Conservation (phyloP, 2,329 filamentous ascomycete species). For the Aschersonia sp. region DNA sequence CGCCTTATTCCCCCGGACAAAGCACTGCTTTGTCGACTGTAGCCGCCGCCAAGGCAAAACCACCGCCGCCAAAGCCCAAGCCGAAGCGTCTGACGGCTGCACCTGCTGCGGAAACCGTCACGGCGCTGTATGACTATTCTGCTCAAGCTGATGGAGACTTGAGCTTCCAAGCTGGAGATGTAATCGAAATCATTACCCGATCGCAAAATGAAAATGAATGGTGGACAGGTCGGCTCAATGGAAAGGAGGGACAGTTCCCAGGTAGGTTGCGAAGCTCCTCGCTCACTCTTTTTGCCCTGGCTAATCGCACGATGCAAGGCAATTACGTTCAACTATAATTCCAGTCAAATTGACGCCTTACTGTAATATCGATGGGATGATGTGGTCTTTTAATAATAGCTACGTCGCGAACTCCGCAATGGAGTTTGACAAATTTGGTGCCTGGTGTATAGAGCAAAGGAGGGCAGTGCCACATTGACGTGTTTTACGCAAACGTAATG, state of each 20-base stretch:
- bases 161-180: slow-evolving; percentile 75
- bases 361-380: not conserved
- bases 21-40: slow-evolving; percentile 27
- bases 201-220: slow-evolving; percentile 93
- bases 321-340: slow-evolving; percentile 5
- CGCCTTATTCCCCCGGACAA: slow-evolving; percentile 48
- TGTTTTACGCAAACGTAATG: too few species aligned
- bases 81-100: slow-evolving; percentile 55
- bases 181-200: slow-evolving; percentile 73
- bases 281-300: not conserved
- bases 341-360: not conserved
- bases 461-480: too few species aligned
- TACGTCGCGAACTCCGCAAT: not conserved
- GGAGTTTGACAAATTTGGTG: not conserved
- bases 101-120: slow-evolving; percentile 61
- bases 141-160: slow-evolving; percentile 90
- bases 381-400: not conserved
- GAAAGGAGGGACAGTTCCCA: slow-evolving; percentile 82
- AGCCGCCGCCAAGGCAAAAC: slow-evolving; percentile 48
- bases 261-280: slow-evolving; percentile 39
- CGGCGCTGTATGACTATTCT: slow-evolving; percentile 89
- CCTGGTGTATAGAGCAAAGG: not conserved
- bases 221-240: slow-evolving; percentile 77
- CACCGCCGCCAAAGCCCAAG: slow-evolving; percentile 63
- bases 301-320: not conserved